These are phyloP conservation scores for Irpex sp. DNA, from an alignment of 1,284 basidiomycete species.

Conservation along the genomic window DNA sequence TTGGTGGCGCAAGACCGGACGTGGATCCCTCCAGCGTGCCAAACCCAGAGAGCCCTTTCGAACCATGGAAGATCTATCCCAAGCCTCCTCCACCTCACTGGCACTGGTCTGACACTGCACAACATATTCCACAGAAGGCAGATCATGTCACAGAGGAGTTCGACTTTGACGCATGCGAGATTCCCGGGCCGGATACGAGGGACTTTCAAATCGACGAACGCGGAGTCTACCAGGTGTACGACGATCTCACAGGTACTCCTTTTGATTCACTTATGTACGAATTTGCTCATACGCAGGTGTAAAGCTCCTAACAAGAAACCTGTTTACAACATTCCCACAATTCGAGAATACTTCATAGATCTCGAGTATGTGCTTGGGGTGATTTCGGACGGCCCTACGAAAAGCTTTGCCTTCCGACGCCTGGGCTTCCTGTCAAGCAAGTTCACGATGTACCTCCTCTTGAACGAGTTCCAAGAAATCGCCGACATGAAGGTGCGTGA, in stretches of 20 bases:
- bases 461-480: constrained; percentile 94
- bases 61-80: constrained; percentile 85
- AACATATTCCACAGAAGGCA: constrained; percentile 36
- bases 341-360: constrained; percentile 94
- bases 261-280: background rate
- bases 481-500: constrained; percentile 88
- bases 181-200: constrained; percentile 53
- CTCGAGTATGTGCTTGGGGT: constrained; percentile 87
- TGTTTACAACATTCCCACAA: constrained; percentile 76
- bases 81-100: constrained; percentile 89
- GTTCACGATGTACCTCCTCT: constrained; percentile 88
- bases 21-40: constrained; percentile 28
- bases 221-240: constrained; percentile 85
- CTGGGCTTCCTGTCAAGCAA: constrained; percentile 94
- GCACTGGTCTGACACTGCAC: constrained; percentile 70
- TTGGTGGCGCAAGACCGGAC: constrained; percentile 63
- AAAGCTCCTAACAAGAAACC: constrained; percentile 42
- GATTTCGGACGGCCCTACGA: constrained; percentile 91
- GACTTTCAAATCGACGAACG: constrained; percentile 75
- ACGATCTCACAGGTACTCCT: constrained; percentile 32
- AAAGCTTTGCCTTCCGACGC: constrained; percentile 91
- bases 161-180: constrained; percentile 58
- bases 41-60: constrained; percentile 29
- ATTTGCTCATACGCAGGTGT: background rate
- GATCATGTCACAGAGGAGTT: constrained; percentile 49